Conservation (phyloP, 495 filamentous ascomycete genomes). For the Penicillium odoratum region DNA sequence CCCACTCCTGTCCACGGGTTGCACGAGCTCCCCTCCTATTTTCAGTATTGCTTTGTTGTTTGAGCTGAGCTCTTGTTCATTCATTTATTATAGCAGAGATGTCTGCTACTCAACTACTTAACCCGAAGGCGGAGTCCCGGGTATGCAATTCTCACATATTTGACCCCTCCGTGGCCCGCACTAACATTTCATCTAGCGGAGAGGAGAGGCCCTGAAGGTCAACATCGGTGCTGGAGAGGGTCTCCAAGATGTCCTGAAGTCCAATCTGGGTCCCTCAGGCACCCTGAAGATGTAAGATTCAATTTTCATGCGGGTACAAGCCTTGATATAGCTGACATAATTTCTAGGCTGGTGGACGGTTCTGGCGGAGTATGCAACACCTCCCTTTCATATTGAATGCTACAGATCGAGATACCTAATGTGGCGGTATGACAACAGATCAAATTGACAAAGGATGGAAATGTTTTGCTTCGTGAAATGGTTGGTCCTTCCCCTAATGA, state of each 20-base stretch:
- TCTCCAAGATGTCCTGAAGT: conserved; percentile 93
- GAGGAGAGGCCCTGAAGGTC: conserved; percentile 91
- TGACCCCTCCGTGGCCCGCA: conserved; percentile 26
- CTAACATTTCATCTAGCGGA: conserved; percentile 63
- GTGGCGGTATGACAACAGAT: conserved; percentile 57
- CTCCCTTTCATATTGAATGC: conserved; percentile 14
- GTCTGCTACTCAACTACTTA: conserved; percentile 89
- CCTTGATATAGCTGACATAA: conserved; percentile 32
- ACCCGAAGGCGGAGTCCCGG: conserved; percentile 96
- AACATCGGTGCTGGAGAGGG: conserved; percentile 97
- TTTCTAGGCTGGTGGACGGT: conserved; percentile 84
- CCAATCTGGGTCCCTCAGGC: conserved; percentile 89
- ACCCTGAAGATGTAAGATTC: conserved; percentile 88
- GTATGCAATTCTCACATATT: conserved; percentile 49
- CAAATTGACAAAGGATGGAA: conserved; percentile 98
- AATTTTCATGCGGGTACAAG: conserved; percentile 1
- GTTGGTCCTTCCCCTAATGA: conserved; percentile 46
- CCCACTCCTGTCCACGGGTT: conserved; percentile 6
- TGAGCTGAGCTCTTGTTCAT: conserved; percentile 27
- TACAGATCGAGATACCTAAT: conserved; percentile 17
- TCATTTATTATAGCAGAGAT: conserved; percentile 38
- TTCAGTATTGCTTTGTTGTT: neutral
- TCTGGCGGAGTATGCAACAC: conserved; percentile 73
- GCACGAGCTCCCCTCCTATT: conserved; percentile 5
- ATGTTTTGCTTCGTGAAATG: conserved; percentile 95